phyloP scores from a whole-genome alignment of 371 early-diverging fungal species.

The Fennellomyces sp. region DNA sequence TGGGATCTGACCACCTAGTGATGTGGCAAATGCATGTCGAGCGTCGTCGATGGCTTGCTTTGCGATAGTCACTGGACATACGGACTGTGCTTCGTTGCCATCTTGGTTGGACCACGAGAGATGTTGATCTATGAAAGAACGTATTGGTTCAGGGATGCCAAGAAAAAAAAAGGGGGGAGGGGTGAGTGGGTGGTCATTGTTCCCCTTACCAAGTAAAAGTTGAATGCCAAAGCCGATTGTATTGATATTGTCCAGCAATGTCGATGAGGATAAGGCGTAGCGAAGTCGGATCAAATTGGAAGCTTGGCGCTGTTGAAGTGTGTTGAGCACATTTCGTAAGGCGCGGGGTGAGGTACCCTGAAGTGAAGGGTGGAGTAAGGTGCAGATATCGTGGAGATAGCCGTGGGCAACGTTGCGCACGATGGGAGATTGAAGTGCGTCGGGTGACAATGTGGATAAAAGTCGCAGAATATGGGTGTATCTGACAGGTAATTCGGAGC shows the following conservation, averaged over 20 bases:
- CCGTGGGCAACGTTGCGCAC: constrained; percentile 43
- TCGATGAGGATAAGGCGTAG: constrained; percentile 33
- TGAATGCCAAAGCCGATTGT: constrained; percentile 66
- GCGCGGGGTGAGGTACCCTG: constrained; percentile 35
- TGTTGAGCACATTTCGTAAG: constrained; percentile 43
- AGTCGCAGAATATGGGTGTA: constrained; percentile 64
- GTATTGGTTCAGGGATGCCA: not conserved
- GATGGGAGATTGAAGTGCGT: constrained; percentile 33
- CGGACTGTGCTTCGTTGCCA: constrained; percentile 44
- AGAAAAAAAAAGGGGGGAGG: not conserved
- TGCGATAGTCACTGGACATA: constrained; percentile 66
- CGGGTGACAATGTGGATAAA: constrained; percentile 44
- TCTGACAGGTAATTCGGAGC: constrained; percentile 71
- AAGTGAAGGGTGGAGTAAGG: constrained; percentile 41
- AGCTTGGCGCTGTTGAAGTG: constrained; percentile 40
- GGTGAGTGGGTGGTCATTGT: not conserved
- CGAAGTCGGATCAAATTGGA: constrained; percentile 40
- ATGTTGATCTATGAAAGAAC: constrained; percentile 20
- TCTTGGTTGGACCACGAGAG: constrained; percentile 10
- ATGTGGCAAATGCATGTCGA: constrained; percentile 46
- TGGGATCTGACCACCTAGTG: constrained; percentile 16
- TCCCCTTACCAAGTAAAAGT: constrained; percentile 50
- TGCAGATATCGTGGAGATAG: constrained; percentile 47
- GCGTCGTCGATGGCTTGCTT: constrained; percentile 68
- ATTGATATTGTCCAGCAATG: constrained; percentile 46